Evolutionary conservation across 2,329 filamentous ascomycete species (phyloP), one percentile per base, ranked within the genome.

Genomic region (Zymoseptoria ardabiliae): DNA sequence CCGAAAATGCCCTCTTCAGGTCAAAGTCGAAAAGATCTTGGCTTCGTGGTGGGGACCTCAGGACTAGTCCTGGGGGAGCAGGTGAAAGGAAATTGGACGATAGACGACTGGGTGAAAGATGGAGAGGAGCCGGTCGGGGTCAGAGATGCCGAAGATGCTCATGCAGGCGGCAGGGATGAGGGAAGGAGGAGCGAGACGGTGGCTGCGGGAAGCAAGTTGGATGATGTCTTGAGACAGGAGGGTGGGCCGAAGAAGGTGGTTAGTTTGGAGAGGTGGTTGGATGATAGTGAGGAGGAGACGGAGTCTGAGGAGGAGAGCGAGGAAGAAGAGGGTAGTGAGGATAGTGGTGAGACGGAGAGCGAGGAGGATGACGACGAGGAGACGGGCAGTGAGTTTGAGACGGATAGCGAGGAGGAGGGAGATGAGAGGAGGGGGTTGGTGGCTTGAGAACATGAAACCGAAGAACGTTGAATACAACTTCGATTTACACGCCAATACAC

Each of bases 251-350:
- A 76, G 4, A 85, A 85, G 55, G 84, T 85, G 49, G 96, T 96
- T 81, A 90, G 87, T 20, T 77, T 99, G 63, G 91, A 97, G 76
- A 91, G 96, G 72, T 97, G 94, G 92, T 79, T 97, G 58, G 91
- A 87, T 4, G 89, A 91, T 69, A 85, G 84, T 50, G 83, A 85
- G 17, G 80, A 78, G 25, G 65, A 81, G 0, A 79, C 79, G 0
- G 79, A 79, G 0, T 79, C 79, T 0, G 79, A 81, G 0, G 78
- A 81, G 0, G 74, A 77, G 25, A 78, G 79, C 0, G 81, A 81
- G 77, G 19, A 77, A 76, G 2, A 79, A 0, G 80, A 81, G 0
- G 13, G 5, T 13, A 79, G 81, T 13, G 20, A 77, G 76, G 2
- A 79, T 1, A 79, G 79, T 2, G 80, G 79, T 0, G 81, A 81